Evolutionary conservation across 306 rosid genomes (phyloP).

Genomic region (Prunus salicina): DNA sequence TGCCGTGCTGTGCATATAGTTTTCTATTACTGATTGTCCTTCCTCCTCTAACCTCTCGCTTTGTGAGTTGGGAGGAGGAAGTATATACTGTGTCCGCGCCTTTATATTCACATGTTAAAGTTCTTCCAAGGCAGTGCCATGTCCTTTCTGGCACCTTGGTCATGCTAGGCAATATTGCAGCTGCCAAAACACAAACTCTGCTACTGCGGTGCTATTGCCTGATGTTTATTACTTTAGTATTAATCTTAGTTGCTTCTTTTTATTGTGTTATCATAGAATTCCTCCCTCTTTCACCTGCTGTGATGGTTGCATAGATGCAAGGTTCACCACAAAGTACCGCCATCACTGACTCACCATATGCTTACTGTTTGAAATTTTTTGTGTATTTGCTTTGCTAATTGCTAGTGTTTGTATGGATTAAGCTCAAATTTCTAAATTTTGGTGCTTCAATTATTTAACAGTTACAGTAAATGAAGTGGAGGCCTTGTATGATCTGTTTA

Average conservation of each 20-base stretch:
- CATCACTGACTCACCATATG: not conserved
- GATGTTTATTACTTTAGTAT: not conserved
- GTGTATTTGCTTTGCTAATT: not conserved
- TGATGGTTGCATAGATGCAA: not conserved
- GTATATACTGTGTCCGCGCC: not conserved
- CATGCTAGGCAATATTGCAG: not conserved
- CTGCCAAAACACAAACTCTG: not conserved
- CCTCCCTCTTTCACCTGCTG: not conserved
- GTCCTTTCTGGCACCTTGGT: not conserved
- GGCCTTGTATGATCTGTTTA: constrained; percentile 57
- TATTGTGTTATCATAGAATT: not conserved
- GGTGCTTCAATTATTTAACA: constrained; percentile 27
- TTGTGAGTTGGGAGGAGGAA: not conserved
- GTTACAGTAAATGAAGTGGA: constrained; percentile 81
- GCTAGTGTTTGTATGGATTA: too few species aligned
- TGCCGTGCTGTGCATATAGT: not conserved
- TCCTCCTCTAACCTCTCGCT: not conserved
- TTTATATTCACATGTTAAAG: not conserved
- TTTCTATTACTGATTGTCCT: not conserved
- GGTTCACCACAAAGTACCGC: not conserved
- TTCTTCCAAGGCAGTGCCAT: not conserved
- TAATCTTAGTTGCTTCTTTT: not conserved
- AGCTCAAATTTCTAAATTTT: not conserved
- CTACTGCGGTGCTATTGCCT: not conserved
- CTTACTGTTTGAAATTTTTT: not conserved